Conservation (phyloP, 306 rosid genomes). For the Fagus sylvatica region DNA sequence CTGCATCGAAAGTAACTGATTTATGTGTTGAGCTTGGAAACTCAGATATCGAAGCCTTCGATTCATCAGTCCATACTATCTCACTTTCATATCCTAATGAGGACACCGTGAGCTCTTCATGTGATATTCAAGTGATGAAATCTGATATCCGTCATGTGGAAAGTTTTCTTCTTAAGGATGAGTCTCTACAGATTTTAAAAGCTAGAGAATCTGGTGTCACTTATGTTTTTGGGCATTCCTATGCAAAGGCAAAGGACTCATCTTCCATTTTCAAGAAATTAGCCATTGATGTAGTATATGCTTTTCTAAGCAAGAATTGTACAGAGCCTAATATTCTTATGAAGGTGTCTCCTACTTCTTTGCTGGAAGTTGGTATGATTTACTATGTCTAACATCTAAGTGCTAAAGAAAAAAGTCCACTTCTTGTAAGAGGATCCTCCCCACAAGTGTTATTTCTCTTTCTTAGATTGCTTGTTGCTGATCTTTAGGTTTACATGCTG, state of each 20-base stretch:
- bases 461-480: conserved; percentile 18
- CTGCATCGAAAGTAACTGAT: conserved; percentile 21
- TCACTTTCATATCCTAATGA: conserved; percentile 21
- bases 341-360: conserved; percentile 66
- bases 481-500: conserved; percentile 25
- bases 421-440: conserved; percentile 3
- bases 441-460: not conserved
- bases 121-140: conserved; percentile 21
- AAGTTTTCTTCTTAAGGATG: conserved; percentile 35
- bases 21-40: conserved; percentile 30
- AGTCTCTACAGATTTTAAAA: conserved; percentile 52
- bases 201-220: conserved; percentile 83
- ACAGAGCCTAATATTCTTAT: conserved; percentile 59
- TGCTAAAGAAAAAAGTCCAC: not conserved
- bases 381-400: conserved; percentile 54
- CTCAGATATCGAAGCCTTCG: conserved; percentile 24
- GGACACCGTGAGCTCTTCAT: conserved; percentile 25
- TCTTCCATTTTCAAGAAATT: conserved; percentile 69
- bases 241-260: conserved; percentile 70
- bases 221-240: conserved; percentile 67
- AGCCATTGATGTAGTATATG: conserved; percentile 54
- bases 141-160: conserved; percentile 13
- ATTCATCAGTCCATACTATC: conserved; percentile 25
- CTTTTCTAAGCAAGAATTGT: conserved; percentile 69
- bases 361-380: conserved; percentile 83